phyloP scores from a whole-genome alignment of 305 asterid genomes.

The Ruellia speciosa region DNA sequence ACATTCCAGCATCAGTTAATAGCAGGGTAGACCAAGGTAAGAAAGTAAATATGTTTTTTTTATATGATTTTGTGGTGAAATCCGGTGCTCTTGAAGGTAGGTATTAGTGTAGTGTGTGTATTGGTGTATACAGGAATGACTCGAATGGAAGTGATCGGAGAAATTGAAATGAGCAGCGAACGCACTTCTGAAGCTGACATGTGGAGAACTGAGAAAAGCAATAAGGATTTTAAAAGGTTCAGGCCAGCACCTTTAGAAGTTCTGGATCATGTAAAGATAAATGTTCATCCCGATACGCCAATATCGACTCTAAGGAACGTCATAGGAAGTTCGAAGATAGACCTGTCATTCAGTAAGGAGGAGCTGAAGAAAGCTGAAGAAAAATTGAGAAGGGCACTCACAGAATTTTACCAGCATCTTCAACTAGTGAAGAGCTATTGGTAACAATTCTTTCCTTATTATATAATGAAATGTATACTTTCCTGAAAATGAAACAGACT shows the following conservation, averaged over 20 bases:
- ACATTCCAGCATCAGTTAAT: background rate
- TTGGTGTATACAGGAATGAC: conserved; percentile 27
- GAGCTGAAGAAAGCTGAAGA: conserved; percentile 62
- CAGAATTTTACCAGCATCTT: conserved; percentile 60
- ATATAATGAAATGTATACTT: no score
- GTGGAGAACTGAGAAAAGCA: conserved; percentile 17
- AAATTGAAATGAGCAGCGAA: conserved; percentile 49
- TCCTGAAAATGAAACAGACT: background rate
- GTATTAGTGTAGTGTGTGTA: no score
- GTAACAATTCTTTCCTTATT: conserved; percentile 23
- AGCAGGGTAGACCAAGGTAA: background rate
- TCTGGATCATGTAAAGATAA: conserved; percentile 57
- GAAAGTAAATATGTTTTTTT: background rate
- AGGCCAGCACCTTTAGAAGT: conserved; percentile 44
- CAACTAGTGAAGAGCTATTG: conserved; percentile 58
- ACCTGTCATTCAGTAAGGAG: conserved; percentile 49
- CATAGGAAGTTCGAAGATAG: conserved; percentile 32
- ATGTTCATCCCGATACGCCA: conserved; percentile 65
- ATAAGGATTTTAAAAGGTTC: conserved; percentile 12
- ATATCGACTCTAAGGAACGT: conserved; percentile 52
- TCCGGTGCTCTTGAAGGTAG: background rate
- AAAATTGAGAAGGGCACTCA: conserved; percentile 49
- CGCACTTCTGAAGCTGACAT: conserved; percentile 12
- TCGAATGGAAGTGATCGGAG: conserved; percentile 50
- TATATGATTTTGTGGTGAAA: no score